Percentiles rank a stretch among this genome's conserved stretches.
phyloP scores from a whole-genome alignment of 2,329 filamentous ascomycete species.

The Chaetomium strumarium region DNA sequence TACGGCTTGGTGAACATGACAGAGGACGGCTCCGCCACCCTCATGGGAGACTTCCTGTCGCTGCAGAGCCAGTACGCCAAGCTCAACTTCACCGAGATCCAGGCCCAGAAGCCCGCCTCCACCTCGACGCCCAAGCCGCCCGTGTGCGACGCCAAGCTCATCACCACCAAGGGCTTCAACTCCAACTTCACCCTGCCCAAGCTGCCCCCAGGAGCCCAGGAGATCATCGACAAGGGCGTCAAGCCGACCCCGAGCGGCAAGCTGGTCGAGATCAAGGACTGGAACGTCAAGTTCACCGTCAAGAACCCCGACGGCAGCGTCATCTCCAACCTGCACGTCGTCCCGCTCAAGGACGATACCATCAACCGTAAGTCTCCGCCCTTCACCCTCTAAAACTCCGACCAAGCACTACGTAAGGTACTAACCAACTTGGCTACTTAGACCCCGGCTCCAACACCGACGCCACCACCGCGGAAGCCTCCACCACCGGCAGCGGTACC shows the following conservation, averaged over 20 bases:
- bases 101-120: slow-evolving; percentile 54
- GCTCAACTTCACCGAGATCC: slow-evolving; percentile 64
- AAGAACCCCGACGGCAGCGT: slow-evolving; percentile 60
- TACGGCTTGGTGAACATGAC: slow-evolving; percentile 60
- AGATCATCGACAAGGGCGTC: slow-evolving; percentile 73
- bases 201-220: slow-evolving; percentile 60
- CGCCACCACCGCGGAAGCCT: not conserved
- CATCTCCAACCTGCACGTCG: slow-evolving; percentile 43
- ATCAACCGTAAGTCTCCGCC: slow-evolving; percentile 34
- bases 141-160: slow-evolving; percentile 59
- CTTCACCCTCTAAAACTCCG: not conserved
- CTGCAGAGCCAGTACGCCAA: slow-evolving; percentile 70
- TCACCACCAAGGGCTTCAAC: slow-evolving; percentile 62
- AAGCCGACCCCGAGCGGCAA: slow-evolving; percentile 57
- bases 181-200: slow-evolving; percentile 72
- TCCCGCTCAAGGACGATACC: slow-evolving; percentile 38
- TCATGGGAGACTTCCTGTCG: slow-evolving; percentile 64
- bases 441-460: slow-evolving; percentile 8
- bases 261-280: slow-evolving; percentile 55
- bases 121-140: slow-evolving; percentile 47
- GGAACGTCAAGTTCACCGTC: slow-evolving; percentile 52
- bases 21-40: slow-evolving; percentile 48
- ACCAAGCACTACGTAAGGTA: not conserved
- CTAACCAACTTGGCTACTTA: not conserved
- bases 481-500: slow-evolving; percentile 7